Evolutionary conservation across 1,284 basidiomycete species (phyloP).

Genomic region (Ustilago sp.): DNA sequence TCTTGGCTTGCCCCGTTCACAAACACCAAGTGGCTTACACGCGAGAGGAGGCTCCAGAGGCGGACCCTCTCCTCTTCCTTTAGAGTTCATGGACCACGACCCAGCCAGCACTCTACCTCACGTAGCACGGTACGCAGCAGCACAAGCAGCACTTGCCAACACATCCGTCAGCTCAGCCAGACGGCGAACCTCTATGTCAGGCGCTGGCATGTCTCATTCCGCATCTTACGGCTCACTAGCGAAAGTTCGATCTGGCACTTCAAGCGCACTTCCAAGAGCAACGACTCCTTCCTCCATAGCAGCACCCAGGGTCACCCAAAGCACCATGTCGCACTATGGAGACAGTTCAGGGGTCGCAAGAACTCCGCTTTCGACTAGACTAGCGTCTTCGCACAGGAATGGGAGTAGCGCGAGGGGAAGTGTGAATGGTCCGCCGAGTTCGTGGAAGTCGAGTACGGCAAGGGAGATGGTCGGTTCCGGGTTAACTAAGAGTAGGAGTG

Average conservation of each 20-base stretch:
- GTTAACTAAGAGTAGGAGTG: constrained; percentile 85
- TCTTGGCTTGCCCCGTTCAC: constrained; percentile 41
- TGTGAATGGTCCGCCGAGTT: constrained; percentile 39
- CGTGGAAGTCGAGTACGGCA: constrained; percentile 32
- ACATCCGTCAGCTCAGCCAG: constrained; percentile 13
- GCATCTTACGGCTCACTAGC: constrained; percentile 36
- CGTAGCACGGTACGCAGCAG: constrained; percentile 38
- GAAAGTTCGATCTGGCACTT: constrained; percentile 25
- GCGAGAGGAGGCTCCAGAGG: constrained; percentile 20
- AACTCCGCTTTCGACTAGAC: constrained; percentile 31
- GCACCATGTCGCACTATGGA: constrained; percentile 11
- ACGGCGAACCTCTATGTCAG: constrained; percentile 38
- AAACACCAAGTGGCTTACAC: constrained; percentile 28
- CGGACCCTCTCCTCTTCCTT: constrained; percentile 33
- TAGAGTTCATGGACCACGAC: constrained; percentile 62
- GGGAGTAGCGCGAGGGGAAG: constrained; percentile 27
- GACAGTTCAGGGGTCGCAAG: constrained; percentile 3
- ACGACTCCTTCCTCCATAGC: constrained; percentile 20
- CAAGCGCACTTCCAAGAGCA: constrained; percentile 13
- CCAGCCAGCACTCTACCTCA: constrained; percentile 49
- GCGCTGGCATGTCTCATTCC: constrained; percentile 22
- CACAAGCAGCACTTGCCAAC: constrained; percentile 10
- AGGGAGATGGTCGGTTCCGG: neutral
- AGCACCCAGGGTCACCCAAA: constrained; percentile 17
- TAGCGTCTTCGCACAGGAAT: constrained; percentile 27